Evolutionary conservation across 2,329 filamentous ascomycete species (phyloP).

Genomic region (Paracoccidioides lutzii): DNA sequence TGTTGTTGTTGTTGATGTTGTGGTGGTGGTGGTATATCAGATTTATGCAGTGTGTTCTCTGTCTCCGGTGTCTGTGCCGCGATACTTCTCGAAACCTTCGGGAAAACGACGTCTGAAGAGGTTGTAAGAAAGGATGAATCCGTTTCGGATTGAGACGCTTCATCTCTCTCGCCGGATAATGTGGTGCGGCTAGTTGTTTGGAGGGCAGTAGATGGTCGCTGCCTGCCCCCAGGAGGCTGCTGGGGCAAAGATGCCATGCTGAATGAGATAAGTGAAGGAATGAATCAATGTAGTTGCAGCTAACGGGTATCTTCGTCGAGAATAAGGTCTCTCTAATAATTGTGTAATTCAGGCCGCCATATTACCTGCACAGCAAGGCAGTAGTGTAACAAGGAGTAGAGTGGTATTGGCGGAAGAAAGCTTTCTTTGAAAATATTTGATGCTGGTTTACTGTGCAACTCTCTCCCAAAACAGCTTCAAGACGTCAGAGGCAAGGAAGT

Average conservation of each 20-base stretch:
- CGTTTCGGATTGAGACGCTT: background rate
- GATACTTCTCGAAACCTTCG: background rate
- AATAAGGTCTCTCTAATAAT: too few species aligned
- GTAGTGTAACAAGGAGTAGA: background rate
- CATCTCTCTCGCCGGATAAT: constrained; percentile 12
- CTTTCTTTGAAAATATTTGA: too few species aligned
- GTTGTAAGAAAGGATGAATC: background rate
- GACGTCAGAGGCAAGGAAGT: constrained; percentile 6
- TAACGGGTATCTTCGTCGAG: too few species aligned
- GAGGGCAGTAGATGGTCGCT: constrained; percentile 12
- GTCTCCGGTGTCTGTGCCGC: background rate
- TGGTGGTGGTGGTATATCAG: background rate
- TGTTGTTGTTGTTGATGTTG: background rate
- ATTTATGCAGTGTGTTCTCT: background rate
- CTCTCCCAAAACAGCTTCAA: background rate
- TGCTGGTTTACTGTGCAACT: too few species aligned
- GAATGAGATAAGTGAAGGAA: background rate
- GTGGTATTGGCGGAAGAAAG: too few species aligned
- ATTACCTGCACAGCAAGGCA: background rate
- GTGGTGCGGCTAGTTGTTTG: constrained; percentile 11
- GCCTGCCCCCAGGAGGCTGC: constrained; percentile 19
- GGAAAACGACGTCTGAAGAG: constrained; percentile 7
- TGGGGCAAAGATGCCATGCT: constrained; percentile 25
- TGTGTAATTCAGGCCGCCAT: background rate
- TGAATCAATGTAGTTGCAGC: background rate